Conservation (phyloP, 2,329 filamentous ascomycete species). For the Ascochyta rabiei region DNA sequence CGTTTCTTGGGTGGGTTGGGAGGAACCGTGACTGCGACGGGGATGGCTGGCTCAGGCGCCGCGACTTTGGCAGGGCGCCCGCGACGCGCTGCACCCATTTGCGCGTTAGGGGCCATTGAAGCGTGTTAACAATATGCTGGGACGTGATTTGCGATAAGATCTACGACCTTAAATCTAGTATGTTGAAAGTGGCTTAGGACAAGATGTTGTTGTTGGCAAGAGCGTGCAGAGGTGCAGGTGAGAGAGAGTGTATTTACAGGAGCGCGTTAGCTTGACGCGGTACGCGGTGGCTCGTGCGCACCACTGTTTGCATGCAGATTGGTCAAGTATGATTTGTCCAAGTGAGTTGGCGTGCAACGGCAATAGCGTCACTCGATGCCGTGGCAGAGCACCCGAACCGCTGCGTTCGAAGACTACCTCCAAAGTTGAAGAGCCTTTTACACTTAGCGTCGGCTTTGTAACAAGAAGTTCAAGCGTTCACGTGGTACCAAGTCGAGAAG, state of each 20-base stretch:
- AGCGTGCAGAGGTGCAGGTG: neutral
- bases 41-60: slow-evolving; percentile 4
- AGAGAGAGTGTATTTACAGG: neutral
- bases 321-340: too few species aligned
- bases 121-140: neutral
- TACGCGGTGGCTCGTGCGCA: neutral
- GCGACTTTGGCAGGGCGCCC: slow-evolving; percentile 22
- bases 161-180: too few species aligned
- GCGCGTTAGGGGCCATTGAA: slow-evolving; percentile 24
- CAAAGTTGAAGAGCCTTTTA: too few species aligned
- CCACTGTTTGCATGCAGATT: too few species aligned
- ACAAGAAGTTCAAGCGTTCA: too few species aligned
- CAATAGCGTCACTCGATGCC: too few species aligned
- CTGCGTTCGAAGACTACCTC: too few species aligned
- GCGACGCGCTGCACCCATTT: slow-evolving; percentile 13
- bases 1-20: slow-evolving; percentile 19
- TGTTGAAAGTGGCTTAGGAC: neutral
- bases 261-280: neutral
- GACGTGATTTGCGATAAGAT: neutral
- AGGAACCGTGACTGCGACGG: slow-evolving; percentile 6
- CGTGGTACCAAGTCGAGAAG: too few species aligned
- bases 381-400: too few species aligned
- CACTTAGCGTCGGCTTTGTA: too few species aligned
- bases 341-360: too few species aligned
- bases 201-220: neutral